phyloP scores from a whole-genome alignment of 352 stramenopile species.

The Phytophthora melonis region DNA sequence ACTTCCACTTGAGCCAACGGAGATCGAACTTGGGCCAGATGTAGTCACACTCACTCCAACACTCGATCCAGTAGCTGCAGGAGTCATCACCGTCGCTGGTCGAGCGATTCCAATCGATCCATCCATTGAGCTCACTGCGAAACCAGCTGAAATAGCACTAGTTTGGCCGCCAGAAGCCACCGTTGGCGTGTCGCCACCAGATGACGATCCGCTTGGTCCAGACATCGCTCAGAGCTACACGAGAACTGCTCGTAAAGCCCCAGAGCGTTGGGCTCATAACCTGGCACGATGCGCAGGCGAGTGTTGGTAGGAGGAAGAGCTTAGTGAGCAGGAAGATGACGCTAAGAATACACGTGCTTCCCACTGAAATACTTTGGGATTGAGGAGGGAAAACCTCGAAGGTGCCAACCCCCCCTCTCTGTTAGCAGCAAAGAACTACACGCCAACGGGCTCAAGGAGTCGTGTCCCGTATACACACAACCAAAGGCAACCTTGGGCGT shows the following conservation, averaged over 20 bases:
- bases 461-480: no score
- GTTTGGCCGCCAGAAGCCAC: slow-evolving; percentile 2
- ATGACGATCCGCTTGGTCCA: background rate
- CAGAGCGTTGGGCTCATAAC: background rate
- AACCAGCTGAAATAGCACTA: background rate
- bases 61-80: background rate
- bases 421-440: no score
- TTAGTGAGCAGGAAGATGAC: no score
- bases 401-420: no score
- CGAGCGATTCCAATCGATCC: background rate
- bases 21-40: background rate
- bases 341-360: no score
- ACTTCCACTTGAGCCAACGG: background rate
- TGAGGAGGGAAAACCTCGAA: no score
- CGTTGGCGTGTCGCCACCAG: background rate
- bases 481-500: no score
- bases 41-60: background rate
- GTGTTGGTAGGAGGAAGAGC: no score
- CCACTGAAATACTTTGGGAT: no score
- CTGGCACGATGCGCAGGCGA: no score
- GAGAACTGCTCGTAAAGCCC: slow-evolving; percentile 3
- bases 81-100: background rate
- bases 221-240: slow-evolving; percentile 2
- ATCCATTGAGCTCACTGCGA: background rate
- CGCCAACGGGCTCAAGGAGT: no score